A percentile compares a stretch with the other conserved stretches of the same genome.
These are phyloP conservation scores for Beauveria asiatica DNA, from an alignment of 2,329 filamentous ascomycete species.

Conservation along the genomic window DNA sequence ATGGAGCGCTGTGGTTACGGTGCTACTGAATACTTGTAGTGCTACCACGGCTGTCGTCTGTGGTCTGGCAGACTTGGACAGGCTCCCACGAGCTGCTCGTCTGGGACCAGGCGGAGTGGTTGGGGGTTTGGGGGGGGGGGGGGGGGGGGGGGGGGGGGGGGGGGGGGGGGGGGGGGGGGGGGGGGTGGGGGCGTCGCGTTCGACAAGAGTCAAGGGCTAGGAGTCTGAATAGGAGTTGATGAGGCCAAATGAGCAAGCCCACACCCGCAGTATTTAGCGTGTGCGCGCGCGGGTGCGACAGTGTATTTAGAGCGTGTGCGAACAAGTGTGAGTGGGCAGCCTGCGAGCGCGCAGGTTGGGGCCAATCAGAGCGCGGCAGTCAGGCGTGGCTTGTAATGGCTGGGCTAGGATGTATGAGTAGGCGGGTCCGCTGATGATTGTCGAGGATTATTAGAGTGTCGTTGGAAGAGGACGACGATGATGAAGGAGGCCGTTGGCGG, in stretches of 20 bases:
- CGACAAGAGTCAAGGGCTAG: background rate
- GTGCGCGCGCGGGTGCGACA: slow-evolving; percentile 10
- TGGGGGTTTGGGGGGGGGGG: background rate
- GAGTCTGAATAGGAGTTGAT: background rate
- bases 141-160: background rate
- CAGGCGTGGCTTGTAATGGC: background rate
- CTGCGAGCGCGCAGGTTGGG: background rate
- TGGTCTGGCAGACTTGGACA: too few species aligned
- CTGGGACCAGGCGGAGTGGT: background rate
- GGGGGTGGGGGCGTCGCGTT: background rate
- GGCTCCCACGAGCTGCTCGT: background rate
- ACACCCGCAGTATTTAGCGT: slow-evolving; percentile 4
- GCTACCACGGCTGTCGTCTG: background rate
- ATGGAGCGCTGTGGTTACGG: background rate
- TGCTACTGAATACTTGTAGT: background rate
- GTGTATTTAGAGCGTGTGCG: slow-evolving; percentile 1
- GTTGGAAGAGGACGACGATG: background rate
- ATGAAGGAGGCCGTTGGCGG: background rate
- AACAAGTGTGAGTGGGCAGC: slow-evolving; percentile 1
- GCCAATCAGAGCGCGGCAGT: background rate
- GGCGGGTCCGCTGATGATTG: background rate
- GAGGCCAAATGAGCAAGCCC: slow-evolving; percentile 1
- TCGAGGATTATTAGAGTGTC: background rate
- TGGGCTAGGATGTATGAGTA: background rate
- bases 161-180: background rate